phyloP scores from a whole-genome alignment of 176 grass and related monocot genomes.

The Calamus simplicifolius region DNA sequence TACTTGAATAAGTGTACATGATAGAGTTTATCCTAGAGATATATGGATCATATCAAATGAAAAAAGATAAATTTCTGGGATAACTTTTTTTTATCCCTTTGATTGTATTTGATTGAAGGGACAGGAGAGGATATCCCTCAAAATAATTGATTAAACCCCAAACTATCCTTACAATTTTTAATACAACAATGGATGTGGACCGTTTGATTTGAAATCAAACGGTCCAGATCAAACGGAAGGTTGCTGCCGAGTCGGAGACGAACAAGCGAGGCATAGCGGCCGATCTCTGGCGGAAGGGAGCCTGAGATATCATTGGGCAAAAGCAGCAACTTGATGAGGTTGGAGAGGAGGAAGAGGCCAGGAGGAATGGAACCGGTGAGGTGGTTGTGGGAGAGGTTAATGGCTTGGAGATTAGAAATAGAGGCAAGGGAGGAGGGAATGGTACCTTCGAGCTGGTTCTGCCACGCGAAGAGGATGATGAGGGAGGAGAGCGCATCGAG shows the following conservation, averaged over 20 bases:
- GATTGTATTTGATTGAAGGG: too few relatives aligned
- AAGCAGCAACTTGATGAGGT: slow-evolving; percentile 86
- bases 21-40: too few relatives aligned
- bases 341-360: slow-evolving; percentile 63
- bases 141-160: too few relatives aligned
- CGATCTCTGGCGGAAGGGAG: slow-evolving; percentile 52
- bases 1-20: too few relatives aligned
- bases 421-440: slow-evolving; percentile 47
- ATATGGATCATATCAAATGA: too few relatives aligned
- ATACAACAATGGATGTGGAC: too few relatives aligned
- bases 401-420: slow-evolving; percentile 48
- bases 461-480: slow-evolving; percentile 77
- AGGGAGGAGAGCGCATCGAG: slow-evolving; percentile 42
- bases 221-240: too few relatives aligned
- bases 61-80: too few relatives aligned
- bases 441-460: slow-evolving; percentile 78
- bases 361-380: slow-evolving; percentile 64
- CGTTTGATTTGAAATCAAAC: too few relatives aligned
- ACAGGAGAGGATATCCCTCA: too few relatives aligned
- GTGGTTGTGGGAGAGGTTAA: slow-evolving; percentile 88
- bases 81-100: too few relatives aligned
- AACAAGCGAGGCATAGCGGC: slow-evolving; percentile 39
- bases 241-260: slow-evolving; percentile 67
- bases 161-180: too few relatives aligned
- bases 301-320: slow-evolving; percentile 88